phyloP scores from a whole-genome alignment of 2,329 filamentous ascomycete genomes.

The Beauveria medogensis region DNA sequence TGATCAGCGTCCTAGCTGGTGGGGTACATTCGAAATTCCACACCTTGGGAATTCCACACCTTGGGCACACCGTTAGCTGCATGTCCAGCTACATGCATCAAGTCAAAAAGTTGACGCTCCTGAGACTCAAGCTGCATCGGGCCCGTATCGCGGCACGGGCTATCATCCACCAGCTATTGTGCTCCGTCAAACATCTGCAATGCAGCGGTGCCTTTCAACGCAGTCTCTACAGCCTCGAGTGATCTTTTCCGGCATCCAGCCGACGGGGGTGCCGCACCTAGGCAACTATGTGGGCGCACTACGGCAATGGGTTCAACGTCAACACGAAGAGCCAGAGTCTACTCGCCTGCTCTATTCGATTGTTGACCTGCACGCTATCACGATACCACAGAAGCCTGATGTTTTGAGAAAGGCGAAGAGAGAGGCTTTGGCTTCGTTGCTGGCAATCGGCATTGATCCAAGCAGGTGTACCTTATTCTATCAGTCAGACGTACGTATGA shows the following conservation, averaged over 20 bases:
- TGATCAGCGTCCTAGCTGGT: no score
- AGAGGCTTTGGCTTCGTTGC: slow-evolving; percentile 68
- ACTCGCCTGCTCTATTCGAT: slow-evolving; percentile 73
- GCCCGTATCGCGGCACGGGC: not conserved
- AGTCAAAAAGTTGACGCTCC: not conserved
- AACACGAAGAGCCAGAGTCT: slow-evolving; percentile 48
- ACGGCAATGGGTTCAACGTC: slow-evolving; percentile 75
- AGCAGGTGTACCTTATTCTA: slow-evolving; percentile 72
- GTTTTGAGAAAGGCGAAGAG: slow-evolving; percentile 57
- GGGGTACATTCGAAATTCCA: no score
- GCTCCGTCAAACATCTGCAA: slow-evolving; percentile 1
- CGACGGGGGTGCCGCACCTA: slow-evolving; percentile 86
- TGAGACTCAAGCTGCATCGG: not conserved
- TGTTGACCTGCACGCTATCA: slow-evolving; percentile 92
- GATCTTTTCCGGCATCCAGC: slow-evolving; percentile 95
- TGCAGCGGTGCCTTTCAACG: slow-evolving; percentile 1
- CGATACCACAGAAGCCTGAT: slow-evolving; percentile 57
- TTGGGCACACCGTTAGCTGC: not conserved
- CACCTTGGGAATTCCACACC: no score
- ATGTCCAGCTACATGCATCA: not conserved
- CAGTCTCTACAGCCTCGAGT: slow-evolving; percentile 27
- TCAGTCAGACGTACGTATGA: slow-evolving; percentile 62
- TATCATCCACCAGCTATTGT: not conserved
- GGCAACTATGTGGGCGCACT: slow-evolving; percentile 94
- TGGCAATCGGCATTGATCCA: slow-evolving; percentile 79